A percentile compares a stretch with the other conserved stretches of the same genome.
These are phyloP conservation scores for Neonectria magnoliae DNA, from an alignment of 2,329 filamentous ascomycete genomes.

Conservation along the genomic window DNA sequence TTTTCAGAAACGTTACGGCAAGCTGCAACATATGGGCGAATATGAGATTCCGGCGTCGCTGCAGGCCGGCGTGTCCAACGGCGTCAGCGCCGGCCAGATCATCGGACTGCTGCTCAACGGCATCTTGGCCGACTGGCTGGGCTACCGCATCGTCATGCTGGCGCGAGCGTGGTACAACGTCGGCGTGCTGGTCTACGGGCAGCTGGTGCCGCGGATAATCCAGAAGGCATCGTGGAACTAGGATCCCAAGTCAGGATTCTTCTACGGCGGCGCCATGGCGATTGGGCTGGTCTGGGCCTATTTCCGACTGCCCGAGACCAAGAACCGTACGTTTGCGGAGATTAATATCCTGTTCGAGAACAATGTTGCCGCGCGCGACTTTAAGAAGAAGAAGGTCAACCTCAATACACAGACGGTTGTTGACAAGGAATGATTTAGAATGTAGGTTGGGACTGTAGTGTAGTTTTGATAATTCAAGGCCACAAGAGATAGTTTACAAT, in stretches of 20 bases:
- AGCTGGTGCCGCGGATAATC: conserved; percentile 57
- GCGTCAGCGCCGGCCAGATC: conserved; percentile 57
- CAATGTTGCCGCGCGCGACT: conserved; percentile 51
- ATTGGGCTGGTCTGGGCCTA: conserved; percentile 60
- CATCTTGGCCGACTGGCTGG: conserved; percentile 55
- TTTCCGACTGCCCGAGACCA: conserved; percentile 65
- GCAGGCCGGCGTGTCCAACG: conserved; percentile 61
- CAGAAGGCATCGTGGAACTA: conserved; percentile 56
- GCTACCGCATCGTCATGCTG: conserved; percentile 58
- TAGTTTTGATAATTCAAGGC: no score
- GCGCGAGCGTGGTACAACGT: conserved; percentile 60
- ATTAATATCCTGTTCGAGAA: conserved; percentile 65
- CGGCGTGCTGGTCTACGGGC: conserved; percentile 56
- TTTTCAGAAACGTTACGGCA: conserved; percentile 52
- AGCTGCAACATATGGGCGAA: conserved; percentile 43
- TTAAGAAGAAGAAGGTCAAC: conserved; percentile 45
- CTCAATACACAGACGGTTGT: conserved; percentile 11
- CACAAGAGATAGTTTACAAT: no score
- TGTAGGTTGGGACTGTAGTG: no score
- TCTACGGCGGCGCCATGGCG: conserved; percentile 56
- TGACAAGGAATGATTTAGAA: not conserved
- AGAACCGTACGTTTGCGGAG: conserved; percentile 63
- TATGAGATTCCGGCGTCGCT: conserved; percentile 59
- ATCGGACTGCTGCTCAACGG: conserved; percentile 61
- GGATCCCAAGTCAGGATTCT: conserved; percentile 58